phyloP scores from a whole-genome alignment of 768 basidiomycete species.

The Russula foetens region DNA sequence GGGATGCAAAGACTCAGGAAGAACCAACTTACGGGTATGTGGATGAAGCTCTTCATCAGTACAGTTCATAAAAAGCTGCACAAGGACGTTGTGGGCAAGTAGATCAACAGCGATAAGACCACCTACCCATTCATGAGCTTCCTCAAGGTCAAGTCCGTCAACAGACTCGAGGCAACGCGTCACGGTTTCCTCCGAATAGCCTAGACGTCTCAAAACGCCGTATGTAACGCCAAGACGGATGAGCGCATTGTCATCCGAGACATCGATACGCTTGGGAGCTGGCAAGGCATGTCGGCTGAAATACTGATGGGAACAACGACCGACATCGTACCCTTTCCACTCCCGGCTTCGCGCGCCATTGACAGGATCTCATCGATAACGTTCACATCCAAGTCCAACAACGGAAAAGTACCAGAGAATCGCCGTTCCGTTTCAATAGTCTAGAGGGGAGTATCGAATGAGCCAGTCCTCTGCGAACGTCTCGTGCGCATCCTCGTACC shows the following conservation, averaged over 20 bases:
- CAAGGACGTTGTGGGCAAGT: background rate
- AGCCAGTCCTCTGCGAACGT: background rate
- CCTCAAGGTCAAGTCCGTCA: conserved; percentile 67
- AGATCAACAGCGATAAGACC: background rate
- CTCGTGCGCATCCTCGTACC: conserved; percentile 33
- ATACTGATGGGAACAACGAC: background rate
- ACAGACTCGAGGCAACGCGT: conserved; percentile 63
- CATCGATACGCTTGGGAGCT: conserved; percentile 37
- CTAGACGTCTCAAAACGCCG: conserved; percentile 70
- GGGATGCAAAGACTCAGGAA: background rate
- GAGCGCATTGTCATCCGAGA: conserved; percentile 63
- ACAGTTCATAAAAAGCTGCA: conserved; percentile 59
- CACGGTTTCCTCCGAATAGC: conserved; percentile 62
- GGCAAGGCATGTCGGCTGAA: background rate
- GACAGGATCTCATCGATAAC: conserved; percentile 52
- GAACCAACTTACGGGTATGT: conserved; percentile 29
- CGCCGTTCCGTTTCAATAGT: conserved; percentile 77
- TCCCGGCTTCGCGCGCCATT: conserved; percentile 31
- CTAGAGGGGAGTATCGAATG: conserved; percentile 32
- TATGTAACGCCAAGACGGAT: conserved; percentile 70
- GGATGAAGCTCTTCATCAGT: conserved; percentile 46
- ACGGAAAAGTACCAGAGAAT: conserved; percentile 52
- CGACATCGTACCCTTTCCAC: conserved; percentile 20
- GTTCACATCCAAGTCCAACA: conserved; percentile 51
- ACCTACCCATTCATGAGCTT: conserved; percentile 86